phyloP scores from a whole-genome alignment of 164 flowering plant genomes.

The Taxillus chinensis region DNA sequence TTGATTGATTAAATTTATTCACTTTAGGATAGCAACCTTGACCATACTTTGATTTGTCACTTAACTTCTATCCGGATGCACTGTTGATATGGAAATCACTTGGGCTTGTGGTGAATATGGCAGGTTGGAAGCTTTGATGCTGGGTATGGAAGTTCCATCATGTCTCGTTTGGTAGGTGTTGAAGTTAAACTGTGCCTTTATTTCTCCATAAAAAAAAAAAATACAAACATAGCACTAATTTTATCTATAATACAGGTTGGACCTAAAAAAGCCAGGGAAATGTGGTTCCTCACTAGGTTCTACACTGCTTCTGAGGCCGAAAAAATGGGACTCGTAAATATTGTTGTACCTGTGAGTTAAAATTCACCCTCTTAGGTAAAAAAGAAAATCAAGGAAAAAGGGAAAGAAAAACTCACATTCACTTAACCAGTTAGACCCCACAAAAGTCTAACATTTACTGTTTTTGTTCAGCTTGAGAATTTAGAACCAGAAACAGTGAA shows the following conservation, averaged over 20 bases:
- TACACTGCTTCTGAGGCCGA: constrained; percentile 85
- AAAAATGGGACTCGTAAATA: constrained; percentile 88
- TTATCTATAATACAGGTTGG: constrained; percentile 46
- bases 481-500: constrained; percentile 79
- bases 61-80: no score
- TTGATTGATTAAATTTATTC: no score
- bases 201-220: not conserved
- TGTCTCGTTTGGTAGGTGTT: constrained; percentile 84
- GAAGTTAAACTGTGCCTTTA: not conserved
- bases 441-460: not conserved
- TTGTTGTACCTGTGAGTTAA: constrained; percentile 79
- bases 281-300: constrained; percentile 88
- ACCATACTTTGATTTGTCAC: no score
- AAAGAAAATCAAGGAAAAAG: no score
- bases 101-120: not conserved
- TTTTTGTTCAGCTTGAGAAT: constrained; percentile 45
- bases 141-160: constrained; percentile 92
- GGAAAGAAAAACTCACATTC: not conserved
- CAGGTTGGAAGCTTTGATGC: constrained; percentile 99
- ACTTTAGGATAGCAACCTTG: no score
- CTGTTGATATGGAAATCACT: no score
- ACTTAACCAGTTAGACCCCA: not conserved
- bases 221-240: no score
- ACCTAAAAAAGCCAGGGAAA: constrained; percentile 91
- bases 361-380: no score